These are phyloP conservation scores for Sesbania bispinosa DNA, from an alignment of 306 rosid genomes.

Conservation along the genomic window DNA sequence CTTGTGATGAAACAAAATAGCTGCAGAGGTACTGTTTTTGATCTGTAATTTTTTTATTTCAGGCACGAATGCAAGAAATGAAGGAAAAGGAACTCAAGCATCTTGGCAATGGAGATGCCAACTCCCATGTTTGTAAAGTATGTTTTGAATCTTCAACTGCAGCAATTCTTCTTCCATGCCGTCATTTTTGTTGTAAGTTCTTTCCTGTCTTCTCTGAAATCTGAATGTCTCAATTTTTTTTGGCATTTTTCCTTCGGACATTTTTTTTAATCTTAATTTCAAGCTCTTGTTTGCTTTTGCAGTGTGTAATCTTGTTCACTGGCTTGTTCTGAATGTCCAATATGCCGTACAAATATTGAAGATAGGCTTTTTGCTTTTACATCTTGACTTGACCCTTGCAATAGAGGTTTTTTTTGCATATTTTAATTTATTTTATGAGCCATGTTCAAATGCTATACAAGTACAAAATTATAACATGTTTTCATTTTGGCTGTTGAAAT, in stretches of 20 bases:
- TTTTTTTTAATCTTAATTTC: slow-evolving; percentile 14
- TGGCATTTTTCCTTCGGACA: background rate
- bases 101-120: slow-evolving; percentile 77
- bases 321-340: slow-evolving; percentile 97
- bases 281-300: slow-evolving; percentile 26
- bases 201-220: background rate
- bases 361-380: slow-evolving; percentile 97
- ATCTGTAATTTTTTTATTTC: slow-evolving; percentile 24
- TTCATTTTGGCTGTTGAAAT: slow-evolving; percentile 17
- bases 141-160: slow-evolving; percentile 96
- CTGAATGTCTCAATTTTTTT: background rate
- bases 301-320: slow-evolving; percentile 94
- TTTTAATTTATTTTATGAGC: background rate
- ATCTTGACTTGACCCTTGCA: slow-evolving; percentile 53
- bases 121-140: slow-evolving; percentile 92
- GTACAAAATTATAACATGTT: slow-evolving; percentile 6
- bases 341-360: slow-evolving; percentile 83
- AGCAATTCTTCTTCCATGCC: slow-evolving; percentile 95
- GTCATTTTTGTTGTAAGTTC: slow-evolving; percentile 92
- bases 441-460: background rate
- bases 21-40: background rate
- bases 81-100: slow-evolving; percentile 86
- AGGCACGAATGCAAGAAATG: slow-evolving; percentile 99
- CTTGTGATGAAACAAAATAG: background rate
- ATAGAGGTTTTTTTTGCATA: slow-evolving; percentile 38